A percentile compares a stretch with the other conserved stretches of the same genome.
phyloP scores from a whole-genome alignment of 2,329 filamentous ascomycete species.

The Kalaharituber pfeilii region DNA sequence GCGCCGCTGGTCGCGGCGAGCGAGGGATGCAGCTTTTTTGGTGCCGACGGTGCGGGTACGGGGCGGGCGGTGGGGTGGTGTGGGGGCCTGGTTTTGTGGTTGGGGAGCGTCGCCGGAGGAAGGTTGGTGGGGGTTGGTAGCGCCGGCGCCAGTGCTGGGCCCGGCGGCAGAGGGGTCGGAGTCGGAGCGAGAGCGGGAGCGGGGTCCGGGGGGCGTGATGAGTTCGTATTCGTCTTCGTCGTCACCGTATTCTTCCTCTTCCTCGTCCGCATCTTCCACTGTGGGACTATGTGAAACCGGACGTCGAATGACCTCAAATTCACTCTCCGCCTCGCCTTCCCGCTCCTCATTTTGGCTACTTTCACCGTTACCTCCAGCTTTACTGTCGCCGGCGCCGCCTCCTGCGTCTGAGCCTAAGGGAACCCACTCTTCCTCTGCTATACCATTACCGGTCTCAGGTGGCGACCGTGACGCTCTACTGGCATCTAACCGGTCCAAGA shows the following conservation, averaged over 20 bases:
- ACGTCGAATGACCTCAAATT: neutral
- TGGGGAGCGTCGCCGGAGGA: slow-evolving; percentile 24
- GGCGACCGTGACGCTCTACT: slow-evolving; percentile 5
- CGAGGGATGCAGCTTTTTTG: slow-evolving; percentile 17
- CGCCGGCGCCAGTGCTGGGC: neutral
- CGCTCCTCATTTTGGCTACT: neutral
- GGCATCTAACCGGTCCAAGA: slow-evolving; percentile 12
- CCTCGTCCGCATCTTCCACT: neutral
- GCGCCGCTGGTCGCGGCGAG: slow-evolving; percentile 22
- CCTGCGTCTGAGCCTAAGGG: neutral
- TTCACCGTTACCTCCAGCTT: neutral
- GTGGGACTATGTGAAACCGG: too few relatives aligned
- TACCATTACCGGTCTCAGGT: neutral
- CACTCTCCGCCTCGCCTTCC: neutral
- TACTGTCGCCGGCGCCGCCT: neutral
- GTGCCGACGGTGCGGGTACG: slow-evolving; percentile 18
- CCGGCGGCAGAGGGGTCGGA: neutral
- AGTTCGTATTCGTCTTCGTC: slow-evolving; percentile 1
- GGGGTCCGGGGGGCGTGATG: neutral
- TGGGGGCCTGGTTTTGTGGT: slow-evolving; percentile 2
- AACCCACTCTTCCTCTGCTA: neutral
- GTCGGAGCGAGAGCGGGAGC: neutral
- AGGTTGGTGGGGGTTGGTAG: slow-evolving; percentile 15
- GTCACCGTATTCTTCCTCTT: neutral
- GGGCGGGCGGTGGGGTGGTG: slow-evolving; percentile 17